Conservation (phyloP, 2,329 filamentous ascomycete species). For the Dactylellina drechsleri region DNA sequence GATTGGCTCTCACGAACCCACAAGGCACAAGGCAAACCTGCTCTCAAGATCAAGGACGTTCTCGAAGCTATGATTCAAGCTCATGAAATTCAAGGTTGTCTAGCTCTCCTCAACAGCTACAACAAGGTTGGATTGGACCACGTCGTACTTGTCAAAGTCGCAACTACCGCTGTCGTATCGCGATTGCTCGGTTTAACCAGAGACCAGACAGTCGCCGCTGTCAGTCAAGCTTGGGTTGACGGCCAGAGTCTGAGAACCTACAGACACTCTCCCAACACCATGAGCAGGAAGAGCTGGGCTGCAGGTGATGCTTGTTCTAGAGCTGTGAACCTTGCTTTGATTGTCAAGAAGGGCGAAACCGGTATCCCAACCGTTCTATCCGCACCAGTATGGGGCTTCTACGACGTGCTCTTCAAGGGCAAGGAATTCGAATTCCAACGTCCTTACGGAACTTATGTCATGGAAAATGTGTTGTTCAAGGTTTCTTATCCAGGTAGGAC, state of each 20-base stretch:
- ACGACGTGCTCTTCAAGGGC: conserved; percentile 96
- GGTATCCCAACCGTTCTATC: conserved; percentile 86
- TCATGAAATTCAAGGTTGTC: conserved; percentile 97
- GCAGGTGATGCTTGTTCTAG: conserved; percentile 97
- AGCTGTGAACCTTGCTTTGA: conserved; percentile 88
- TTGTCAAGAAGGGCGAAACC: conserved; percentile 89
- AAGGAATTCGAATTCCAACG: conserved; percentile 97
- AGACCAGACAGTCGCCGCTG: conserved; percentile 90
- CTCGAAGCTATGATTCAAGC: conserved; percentile 99
- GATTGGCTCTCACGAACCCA: conserved; percentile 97
- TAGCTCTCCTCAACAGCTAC: conserved; percentile 97
- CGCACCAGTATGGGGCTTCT: conserved; percentile 95
- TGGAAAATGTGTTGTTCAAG: conserved; percentile 99
- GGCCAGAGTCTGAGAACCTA: conserved; percentile 96
- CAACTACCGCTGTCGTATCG: conserved; percentile 90
- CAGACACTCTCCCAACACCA: conserved; percentile 97
- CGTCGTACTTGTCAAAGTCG: conserved; percentile 97
- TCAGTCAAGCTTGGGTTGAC: conserved; percentile 97
- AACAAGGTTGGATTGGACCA: conserved; percentile 99
- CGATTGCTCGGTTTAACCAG: conserved; percentile 92
- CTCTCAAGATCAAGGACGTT: conserved; percentile 84
- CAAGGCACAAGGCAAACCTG: conserved; percentile 77
- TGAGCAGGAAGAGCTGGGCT: conserved; percentile 99
- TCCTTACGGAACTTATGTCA: conserved; percentile 96
- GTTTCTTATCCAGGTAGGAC: conserved; percentile 89